phyloP scores from a whole-genome alignment of 805 yeast genomes.

The Diddensiella caesifluorescens region DNA sequence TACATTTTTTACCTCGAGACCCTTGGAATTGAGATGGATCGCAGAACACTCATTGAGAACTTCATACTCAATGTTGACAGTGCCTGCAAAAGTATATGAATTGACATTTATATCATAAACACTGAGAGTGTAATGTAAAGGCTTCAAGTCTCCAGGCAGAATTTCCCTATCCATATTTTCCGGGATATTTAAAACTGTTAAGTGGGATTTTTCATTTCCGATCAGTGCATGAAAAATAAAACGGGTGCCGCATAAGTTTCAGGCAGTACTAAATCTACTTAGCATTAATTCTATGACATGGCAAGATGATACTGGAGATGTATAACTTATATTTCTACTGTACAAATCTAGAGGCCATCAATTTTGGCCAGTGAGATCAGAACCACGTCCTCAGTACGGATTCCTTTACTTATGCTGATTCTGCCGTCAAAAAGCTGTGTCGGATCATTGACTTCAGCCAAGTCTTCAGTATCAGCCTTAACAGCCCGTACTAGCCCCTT shows the following conservation, averaged over 20 bases:
- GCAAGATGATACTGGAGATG: neutral
- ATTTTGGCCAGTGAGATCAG: conserved; percentile 36
- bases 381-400: conserved; percentile 66
- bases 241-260: neutral
- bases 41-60: conserved; percentile 41
- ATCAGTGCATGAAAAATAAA: too few species aligned
- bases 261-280: neutral
- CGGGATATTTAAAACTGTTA: too few species aligned
- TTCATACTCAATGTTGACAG: conserved; percentile 39
- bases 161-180: conserved; percentile 29
- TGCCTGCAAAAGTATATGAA: conserved; percentile 33
- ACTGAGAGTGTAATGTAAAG: conserved; percentile 66
- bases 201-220: too few species aligned
- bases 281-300: neutral
- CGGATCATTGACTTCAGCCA: conserved; percentile 51
- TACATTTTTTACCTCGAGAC: conserved; percentile 45
- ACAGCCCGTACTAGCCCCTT: conserved; percentile 52
- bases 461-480: conserved; percentile 41
- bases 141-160: conserved; percentile 62
- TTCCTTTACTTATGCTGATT: conserved; percentile 47
- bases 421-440: conserved; percentile 67
- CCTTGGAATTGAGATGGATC: conserved; percentile 50
- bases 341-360: conserved; percentile 13
- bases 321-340: neutral
- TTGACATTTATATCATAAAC: conserved; percentile 51